Evolutionary conservation across 192 early-diverging fungal genomes (phyloP), one percentile per base, ranked within the genome.

Genomic region (Rhizophagus clarus): DNA sequence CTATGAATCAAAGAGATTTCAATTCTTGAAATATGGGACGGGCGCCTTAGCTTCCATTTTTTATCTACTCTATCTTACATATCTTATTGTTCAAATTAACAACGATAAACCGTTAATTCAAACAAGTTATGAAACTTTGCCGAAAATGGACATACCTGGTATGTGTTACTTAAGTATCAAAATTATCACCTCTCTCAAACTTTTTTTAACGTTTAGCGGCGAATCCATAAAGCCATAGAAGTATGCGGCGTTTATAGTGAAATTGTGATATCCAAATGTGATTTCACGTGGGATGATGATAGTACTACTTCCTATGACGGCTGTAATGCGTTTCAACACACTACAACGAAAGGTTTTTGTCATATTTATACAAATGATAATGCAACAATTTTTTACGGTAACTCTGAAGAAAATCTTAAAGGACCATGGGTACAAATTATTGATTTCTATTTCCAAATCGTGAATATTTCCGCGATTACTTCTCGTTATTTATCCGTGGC

Each of bases 361-460:
- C 22, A 22, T 22, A 22, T 45, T 47, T 10, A n/a, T n/a, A 45
- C 34, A 10, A 72, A 47, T 45, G 0, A 45, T 72, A 24, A 37
- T 37, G 5, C 34, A 37, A 6, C 15, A 11, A 7, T 22, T 2
- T 72, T 72, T 40, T 72, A 45, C 14, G 40, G 70, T 40, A 45
- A 47, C 22, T 1, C 2, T 7, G 42, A 49, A 12, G 31, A 0
- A 31, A 68, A 32, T 11, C 14, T 20, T 68, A 15, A 0, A 6
- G 24, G 24, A 8, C 22, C 29, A n/a, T 49, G 37, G 70, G 26
- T 51, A 47, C 15, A 45, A 24, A 26, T 26, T 12, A 72, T 51
- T 28, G 70, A 72, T 72, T 72, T 72, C 45, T 72, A 72, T 72
- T 72, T 47, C 45, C 17, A 47, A 51, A 72, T 72, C 20, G 0